Conservation (phyloP, 1,284 basidiomycete genomes). For the Vanrija sp. region DNA sequence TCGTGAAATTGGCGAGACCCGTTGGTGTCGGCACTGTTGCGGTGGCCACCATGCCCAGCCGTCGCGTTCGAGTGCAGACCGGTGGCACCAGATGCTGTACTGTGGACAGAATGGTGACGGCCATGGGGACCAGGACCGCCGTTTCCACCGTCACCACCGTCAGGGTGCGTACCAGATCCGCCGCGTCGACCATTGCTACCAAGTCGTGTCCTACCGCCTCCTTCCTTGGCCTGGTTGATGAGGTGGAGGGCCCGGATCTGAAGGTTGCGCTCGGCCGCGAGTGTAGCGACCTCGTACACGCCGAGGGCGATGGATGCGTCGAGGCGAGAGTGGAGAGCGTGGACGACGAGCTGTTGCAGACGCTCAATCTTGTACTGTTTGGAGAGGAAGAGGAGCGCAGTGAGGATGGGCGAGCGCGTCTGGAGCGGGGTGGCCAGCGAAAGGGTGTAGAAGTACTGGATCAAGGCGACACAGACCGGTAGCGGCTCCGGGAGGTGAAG, state of each 20-base stretch:
- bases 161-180: constrained; percentile 12
- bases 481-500: constrained; percentile 84
- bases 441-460: constrained; percentile 89
- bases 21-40: no score
- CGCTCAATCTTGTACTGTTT: constrained; percentile 76
- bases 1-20: no score
- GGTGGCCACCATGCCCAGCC: no score
- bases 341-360: constrained; percentile 72
- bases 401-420: constrained; percentile 80
- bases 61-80: no score
- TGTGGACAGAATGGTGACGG: not conserved
- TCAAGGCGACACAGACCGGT: constrained; percentile 76
- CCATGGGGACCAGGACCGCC: not conserved
- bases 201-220: not conserved
- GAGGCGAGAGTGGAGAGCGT: constrained; percentile 84
- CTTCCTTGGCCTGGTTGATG: constrained; percentile 58
- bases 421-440: constrained; percentile 83
- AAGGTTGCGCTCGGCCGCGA: constrained; percentile 80
- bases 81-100: no score
- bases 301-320: constrained; percentile 79
- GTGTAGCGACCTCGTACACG: constrained; percentile 87
- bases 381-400: constrained; percentile 76
- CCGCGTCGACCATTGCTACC: constrained; percentile 3
- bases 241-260: constrained; percentile 79
- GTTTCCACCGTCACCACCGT: not conserved